Base-by-base conservation (phyloP, 2,329 filamentous ascomycete genomes). In the Colletotrichum theobromicola region DNA sequence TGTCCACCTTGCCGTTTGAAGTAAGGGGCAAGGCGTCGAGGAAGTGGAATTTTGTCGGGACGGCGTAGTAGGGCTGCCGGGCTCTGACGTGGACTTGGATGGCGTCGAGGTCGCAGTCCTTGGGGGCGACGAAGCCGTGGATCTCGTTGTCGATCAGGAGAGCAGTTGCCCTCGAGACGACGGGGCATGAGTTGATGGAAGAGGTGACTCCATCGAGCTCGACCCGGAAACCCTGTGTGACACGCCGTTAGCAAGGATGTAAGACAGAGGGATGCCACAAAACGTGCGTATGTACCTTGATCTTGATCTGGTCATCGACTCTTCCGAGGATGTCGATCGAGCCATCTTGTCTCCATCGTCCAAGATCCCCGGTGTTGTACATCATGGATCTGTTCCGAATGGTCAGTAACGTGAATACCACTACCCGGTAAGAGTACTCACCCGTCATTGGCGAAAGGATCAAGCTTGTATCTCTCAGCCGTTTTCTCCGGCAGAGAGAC, bases 281-380 rank as follows among this genome's bases (percentile, higher is more conserved):
- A 3, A 16, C 0, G 4, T 26, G 42, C 72, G 42, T 21, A 72
- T 68, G 42, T 21, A 72, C 72, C 42, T 75, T 75, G 79, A 92
- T 86, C 80, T 92, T 92, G 74, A 92, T 88, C 78, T 92, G 90
- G 72, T 92, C 90, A 76, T 92, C 90, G 13, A 85, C 84, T 58
- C 90, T 86, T 4, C 90, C 90, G 26, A 90, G 85, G 28, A 88
- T 89, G 34, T 90, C 85, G 57, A 92, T 83, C 26, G 84, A 85
- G 9, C 90, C 90, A 76, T 90, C 87, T 3, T 82, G 78, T 55
- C 84, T 84, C 90, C 90, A 92, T 8, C 85, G 84, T n/a, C 88
- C 89, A 30, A 92, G 84, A 76, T 92, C 90, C 4, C 90, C 90
- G 3, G 90, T 92, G 77, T 90, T 89, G 81, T 90, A 92, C 87